A percentile compares a stretch with the other conserved stretches of the same genome.
Evolutionary conservation across 805 yeast genomes (phyloP).

Genomic region (Vanderwaltozyma verrucispora): DNA sequence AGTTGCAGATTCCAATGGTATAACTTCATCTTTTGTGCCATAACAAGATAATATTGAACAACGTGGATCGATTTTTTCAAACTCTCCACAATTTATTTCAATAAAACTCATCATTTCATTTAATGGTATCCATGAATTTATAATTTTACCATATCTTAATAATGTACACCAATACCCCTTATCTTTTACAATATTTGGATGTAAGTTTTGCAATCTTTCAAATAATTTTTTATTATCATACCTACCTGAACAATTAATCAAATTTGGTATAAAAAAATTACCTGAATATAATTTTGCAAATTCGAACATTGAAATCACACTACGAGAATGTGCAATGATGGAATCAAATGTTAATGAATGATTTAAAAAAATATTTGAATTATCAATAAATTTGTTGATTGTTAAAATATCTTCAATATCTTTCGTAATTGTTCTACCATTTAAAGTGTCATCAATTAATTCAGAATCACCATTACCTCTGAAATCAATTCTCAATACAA

Average conservation of each 20-base stretch:
- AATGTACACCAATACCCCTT: conserved; percentile 33
- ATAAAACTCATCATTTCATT: conserved; percentile 45
- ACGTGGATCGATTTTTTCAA: conserved; percentile 35
- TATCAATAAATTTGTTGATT: conserved; percentile 15
- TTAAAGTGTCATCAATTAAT: conserved; percentile 20
- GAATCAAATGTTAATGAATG: conserved; percentile 38
- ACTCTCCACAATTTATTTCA: conserved; percentile 34
- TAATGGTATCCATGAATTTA: conserved; percentile 33
- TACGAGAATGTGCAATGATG: conserved; percentile 73
- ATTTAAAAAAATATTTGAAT: neutral
- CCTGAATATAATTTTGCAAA: conserved; percentile 41
- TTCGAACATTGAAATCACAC: conserved; percentile 60
- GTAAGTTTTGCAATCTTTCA: conserved; percentile 28
- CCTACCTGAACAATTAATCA: conserved; percentile 69
- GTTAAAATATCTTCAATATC: conserved; percentile 61
- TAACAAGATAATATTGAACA: conserved; percentile 56
- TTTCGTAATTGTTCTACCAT: conserved; percentile 49
- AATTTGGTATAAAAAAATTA: conserved; percentile 39
- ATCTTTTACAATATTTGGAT: conserved; percentile 32
- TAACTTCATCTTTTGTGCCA: conserved; percentile 56
- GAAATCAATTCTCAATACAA: conserved; percentile 70
- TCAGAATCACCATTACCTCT: conserved; percentile 77
- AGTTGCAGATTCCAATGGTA: conserved; percentile 56
- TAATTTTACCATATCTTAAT: conserved; percentile 42
- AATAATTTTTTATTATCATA: conserved; percentile 41